Base-by-base conservation (phyloP, 1,284 basidiomycete genomes). In the Melampsora abietis-canadensis region DNA sequence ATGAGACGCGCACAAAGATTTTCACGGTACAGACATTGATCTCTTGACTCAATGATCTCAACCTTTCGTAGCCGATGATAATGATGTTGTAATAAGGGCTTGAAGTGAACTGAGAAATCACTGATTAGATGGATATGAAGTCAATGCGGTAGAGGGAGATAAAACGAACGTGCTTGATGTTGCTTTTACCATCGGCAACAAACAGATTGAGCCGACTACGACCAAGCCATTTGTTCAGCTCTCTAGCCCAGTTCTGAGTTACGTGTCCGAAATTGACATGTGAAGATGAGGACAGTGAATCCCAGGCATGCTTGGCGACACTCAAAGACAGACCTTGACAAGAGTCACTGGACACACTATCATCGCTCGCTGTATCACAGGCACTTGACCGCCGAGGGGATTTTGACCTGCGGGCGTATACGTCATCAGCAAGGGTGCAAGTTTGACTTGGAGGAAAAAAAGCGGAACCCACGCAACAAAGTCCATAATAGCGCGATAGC, bases 291-390 rank as follows among this genome's bases (percentile, higher is more conserved):
- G 40, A 44, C 12, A 44, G 40, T 14, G 14, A 44, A 44, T 14
- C 40, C 14, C 40, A 14, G 15, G 40, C 14, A 44, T 44, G 40
- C 40, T 12, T 44, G 40, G 40, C 40, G 40, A 44, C 12, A 44
- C 40, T 44, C 14, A 44, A 44, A 44, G 37, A 74, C 64, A 31
- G 21, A 74, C 70, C 48, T 89, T 91, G 76, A 95, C 86, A 37
- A 99, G 85, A 2, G 94, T 90, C 8, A 97, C 93, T 0, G 96
- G 96, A 80, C 95, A 97, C 31, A 95, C 96, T 74, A 99, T 90
- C 63, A 97, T 84, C 5, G 88, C 91, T 80, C 93, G 40, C 80
- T 84, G 75, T 5, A 84, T 85, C 4, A 85, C 85, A 6, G 88
- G 85, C 2, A 51, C 62, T 34, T 66, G 31, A 1, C 63, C 63